Conservation (phyloP, 116 monocot species). For the Dioscorea cayenensis region DNA sequence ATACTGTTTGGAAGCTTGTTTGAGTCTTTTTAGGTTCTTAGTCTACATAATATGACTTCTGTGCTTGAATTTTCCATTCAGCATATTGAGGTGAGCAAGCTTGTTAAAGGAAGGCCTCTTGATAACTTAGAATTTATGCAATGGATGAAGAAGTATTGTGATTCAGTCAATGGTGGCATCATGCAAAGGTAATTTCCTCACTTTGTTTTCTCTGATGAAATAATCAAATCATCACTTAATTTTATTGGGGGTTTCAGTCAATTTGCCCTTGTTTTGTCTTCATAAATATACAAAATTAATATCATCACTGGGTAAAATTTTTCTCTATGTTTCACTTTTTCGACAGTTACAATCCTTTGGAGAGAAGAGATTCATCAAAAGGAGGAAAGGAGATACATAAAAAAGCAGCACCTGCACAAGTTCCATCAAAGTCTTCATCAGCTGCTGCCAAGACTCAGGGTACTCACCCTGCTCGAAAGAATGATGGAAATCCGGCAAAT, state of each 20-base stretch:
- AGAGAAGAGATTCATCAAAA: constrained; percentile 82
- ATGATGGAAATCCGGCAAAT: constrained; percentile 31
- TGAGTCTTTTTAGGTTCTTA: background rate
- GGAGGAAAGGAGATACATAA: constrained; percentile 78
- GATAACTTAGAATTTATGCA: constrained; percentile 99
- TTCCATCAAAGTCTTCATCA: constrained; percentile 51
- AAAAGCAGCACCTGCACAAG: constrained; percentile 40
- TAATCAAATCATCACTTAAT: too few relatives aligned
- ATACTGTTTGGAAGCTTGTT: too few relatives aligned
- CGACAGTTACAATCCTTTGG: constrained; percentile 79
- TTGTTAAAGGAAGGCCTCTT: constrained; percentile 86
- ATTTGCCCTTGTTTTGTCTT: too few relatives aligned
- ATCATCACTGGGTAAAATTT: background rate
- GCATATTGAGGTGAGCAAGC: constrained; percentile 95
- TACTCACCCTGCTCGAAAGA: constrained; percentile 38
- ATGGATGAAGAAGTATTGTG: constrained; percentile 94
- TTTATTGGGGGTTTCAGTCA: too few relatives aligned
- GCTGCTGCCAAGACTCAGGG: constrained; percentile 35
- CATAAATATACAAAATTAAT: too few relatives aligned
- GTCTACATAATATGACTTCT: background rate
- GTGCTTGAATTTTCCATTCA: constrained; percentile 17
- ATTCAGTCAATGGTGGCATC: constrained; percentile 57
- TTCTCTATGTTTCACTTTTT: background rate
- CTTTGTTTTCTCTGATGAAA: background rate
- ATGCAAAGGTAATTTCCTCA: constrained; percentile 33